Evolutionary conservation across 305 asterid genomes (phyloP).

Genomic region (Fraxinus baroniana): DNA sequence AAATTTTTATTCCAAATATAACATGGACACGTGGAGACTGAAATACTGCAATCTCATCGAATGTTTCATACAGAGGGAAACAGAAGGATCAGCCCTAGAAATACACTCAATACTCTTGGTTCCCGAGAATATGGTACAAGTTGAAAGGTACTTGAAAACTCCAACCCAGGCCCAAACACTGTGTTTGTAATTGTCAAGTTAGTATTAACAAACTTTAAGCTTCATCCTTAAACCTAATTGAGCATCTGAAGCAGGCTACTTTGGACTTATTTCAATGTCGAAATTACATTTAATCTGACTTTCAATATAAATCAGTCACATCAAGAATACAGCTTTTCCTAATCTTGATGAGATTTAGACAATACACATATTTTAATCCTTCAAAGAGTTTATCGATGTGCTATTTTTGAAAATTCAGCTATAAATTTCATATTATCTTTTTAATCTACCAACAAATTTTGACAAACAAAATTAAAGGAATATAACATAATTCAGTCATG

Average conservation of each 20-base stretch:
- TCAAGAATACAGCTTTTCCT: not conserved
- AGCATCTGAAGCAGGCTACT: not conserved
- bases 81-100: not conserved
- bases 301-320: not conserved
- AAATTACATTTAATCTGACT: not conserved
- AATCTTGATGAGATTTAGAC: not conserved
- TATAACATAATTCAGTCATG: constrained; percentile 6
- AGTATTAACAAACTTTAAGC: not conserved
- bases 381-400: not conserved
- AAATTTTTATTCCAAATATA: not conserved
- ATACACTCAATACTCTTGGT: not conserved
- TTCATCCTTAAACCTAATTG: not conserved
- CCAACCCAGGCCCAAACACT: not conserved
- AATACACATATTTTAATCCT: not conserved
- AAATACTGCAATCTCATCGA: not conserved
- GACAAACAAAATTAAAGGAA: constrained; percentile 6
- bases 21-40: not conserved
- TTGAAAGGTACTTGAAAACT: not conserved
- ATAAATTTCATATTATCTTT: not conserved
- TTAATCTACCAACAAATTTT: not conserved
- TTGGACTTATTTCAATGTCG: not conserved
- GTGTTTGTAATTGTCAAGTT: not conserved
- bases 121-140: not conserved
- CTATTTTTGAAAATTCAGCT: not conserved
- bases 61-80: not conserved